A percentile compares a stretch with the other conserved stretches of the same genome.
Conservation (phyloP, 805 yeast species). For the Pichia exigua region DNA sequence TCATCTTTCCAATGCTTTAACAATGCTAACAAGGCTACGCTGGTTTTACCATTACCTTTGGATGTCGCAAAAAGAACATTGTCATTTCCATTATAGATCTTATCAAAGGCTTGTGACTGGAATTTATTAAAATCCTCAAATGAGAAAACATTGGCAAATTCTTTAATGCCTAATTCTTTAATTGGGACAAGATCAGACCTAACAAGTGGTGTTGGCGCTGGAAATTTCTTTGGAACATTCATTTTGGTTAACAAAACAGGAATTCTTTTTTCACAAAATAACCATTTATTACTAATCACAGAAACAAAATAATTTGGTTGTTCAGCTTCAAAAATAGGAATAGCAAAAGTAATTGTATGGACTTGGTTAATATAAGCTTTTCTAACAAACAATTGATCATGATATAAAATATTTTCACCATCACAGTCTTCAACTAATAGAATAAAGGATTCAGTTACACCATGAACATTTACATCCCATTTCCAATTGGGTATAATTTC, state of each 20-base stretch:
- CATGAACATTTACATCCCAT: constrained; percentile 67
- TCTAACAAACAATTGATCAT: constrained; percentile 46
- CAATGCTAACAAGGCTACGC: constrained; percentile 64
- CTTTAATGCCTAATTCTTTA: constrained; percentile 39
- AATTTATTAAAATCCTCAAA: constrained; percentile 57
- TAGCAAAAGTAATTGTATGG: constrained; percentile 55
- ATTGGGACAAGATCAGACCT: constrained; percentile 44
- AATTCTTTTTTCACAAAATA: constrained; percentile 57
- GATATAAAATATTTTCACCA: constrained; percentile 64
- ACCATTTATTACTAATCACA: constrained; percentile 76
- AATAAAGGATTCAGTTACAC: constrained; percentile 55
- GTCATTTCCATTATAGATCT: constrained; percentile 44
- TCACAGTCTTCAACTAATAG: constrained; percentile 75
- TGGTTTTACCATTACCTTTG: constrained; percentile 71
- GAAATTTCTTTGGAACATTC: constrained; percentile 53
- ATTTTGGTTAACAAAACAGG: constrained; percentile 52
- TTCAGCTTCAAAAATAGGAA: constrained; percentile 48
- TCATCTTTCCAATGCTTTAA: constrained; percentile 64
- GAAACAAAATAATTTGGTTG: constrained; percentile 70
- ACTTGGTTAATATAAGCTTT: constrained; percentile 43
- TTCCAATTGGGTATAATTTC: constrained; percentile 66
- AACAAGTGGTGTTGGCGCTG: constrained; percentile 53
- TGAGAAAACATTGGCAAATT: constrained; percentile 37
- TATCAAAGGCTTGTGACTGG: constrained; percentile 64
- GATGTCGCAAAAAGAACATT: constrained; percentile 62